Base-by-base conservation (phyloP, 2,329 filamentous ascomycete species). In the Pseudogymnoascus sp. region DNA sequence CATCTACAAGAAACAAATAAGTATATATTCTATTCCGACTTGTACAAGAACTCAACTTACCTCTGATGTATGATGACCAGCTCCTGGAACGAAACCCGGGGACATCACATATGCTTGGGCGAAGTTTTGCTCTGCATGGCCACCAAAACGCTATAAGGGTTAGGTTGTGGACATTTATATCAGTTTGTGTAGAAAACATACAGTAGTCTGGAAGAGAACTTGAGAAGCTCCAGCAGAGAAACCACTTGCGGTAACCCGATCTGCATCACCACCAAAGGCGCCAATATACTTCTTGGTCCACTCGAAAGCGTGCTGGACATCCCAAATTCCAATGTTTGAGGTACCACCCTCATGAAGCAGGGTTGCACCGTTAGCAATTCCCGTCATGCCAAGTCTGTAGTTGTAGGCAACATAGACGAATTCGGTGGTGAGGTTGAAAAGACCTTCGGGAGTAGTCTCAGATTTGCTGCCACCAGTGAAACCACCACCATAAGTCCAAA, bases 201-300 rank as follows among this genome's bases (percentile, higher is more conserved):
- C 64, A 7, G 71, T 73, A 33, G 72, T 64, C 42, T 72, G 70
- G 65, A 73, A 73, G 22, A 69, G 36, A 23, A 78, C 74, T 7
- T 77, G 76, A 41, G 66, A 66, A 41, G 62, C 80, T 3, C 81
- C 80, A 2, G 80, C 79, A n/a, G 77, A 80, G 65, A 81, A 77
- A 3, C 79, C 80, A 74, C 79, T 78, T 2, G 77, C 78, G 1
- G 76, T 80, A 5, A 82, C 76, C 1, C 71, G 65, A n/a, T 69
- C 68, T 2, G 74, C 71, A 62, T 82, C 76, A n/a, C 80, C 81
- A 11, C 77, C 76, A 4, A 82, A 69, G 1, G 76, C 69, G 11
- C 66, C 59, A 58, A 81, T 78, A 63, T 81, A 74, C 60, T 77
- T 71, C 60, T 78, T 75, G 0, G 79, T 76, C 79, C 80, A 82